phyloP scores from a whole-genome alignment of 2,329 filamentous ascomycete species.

The Fusarium sp. region DNA sequence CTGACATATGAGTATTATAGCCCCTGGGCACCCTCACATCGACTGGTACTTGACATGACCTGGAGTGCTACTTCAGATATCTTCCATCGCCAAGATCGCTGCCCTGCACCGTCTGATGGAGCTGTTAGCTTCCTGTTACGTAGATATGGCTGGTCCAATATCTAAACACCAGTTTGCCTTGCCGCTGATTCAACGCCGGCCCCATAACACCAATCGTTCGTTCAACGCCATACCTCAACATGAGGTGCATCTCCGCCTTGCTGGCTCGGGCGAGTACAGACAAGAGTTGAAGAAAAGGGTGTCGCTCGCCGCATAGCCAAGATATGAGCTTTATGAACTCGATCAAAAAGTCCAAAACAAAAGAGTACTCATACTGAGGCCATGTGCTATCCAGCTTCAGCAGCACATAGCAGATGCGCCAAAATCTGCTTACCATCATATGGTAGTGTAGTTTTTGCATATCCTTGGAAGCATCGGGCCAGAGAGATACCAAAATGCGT shows the following conservation, averaged over 20 bases:
- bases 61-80: no score
- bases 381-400: neutral
- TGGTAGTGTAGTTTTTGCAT: neutral
- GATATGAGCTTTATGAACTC: neutral
- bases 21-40: no score
- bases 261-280: neutral
- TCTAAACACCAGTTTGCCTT: neutral
- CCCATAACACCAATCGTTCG: neutral
- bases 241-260: neutral
- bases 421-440: neutral
- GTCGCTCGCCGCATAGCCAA: neutral
- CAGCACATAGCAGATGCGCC: neutral
- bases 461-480: neutral
- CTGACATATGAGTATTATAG: no score
- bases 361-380: neutral
- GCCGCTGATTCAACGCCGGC: neutral
- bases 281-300: neutral
- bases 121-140: neutral
- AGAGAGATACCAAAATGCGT: neutral
- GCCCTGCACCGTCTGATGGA: no score
- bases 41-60: no score
- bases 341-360: neutral
- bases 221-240: neutral
- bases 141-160: neutral
- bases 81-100: no score